Base-by-base conservation (phyloP, 345 rosid genomes). In the Mangifera indica region DNA sequence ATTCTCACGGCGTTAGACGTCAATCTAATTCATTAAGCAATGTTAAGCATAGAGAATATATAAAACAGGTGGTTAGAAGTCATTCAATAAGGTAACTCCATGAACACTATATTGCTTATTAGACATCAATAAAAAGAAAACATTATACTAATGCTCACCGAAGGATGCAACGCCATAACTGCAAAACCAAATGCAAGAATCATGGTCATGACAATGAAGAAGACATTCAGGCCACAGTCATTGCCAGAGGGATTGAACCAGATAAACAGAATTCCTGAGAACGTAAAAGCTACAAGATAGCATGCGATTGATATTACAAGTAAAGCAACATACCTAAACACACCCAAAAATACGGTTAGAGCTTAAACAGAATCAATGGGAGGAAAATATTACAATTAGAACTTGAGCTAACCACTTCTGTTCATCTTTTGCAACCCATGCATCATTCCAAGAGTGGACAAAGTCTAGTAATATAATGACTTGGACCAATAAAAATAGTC, bases 181-280 rank as follows among this genome's bases (percentile, higher is more conserved):
- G 83, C 97, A 37, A 87, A 87, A 69, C 69, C 80, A 68, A 95
- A 87, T 66, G 96, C 93, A 59, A 95, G 89, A 78, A 91, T 74
- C 97, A 95, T 89, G 9, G 94, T 85, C 97, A 91, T 82, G 72
- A 88, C 88, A 32, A 95, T 81, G 85, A 95, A 95, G 91, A 92
- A 95, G 77, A 93, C 80, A 69, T 95, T 95, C 51, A 95, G 92
- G 67, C 97, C 93, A 22, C 99, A 95, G 69, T 91, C 94, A 42
- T 92, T 77, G 56, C 99, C 94, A n/a, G 98, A 88, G 54, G 99
- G 99, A 80, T 92, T 86, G 79, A 95, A 95, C 99, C 99, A 92
- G n/a, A 92, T 86, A 83, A 95, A 92, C 78, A 95, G 48, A 58
- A 93, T 58, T 67, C 96, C 99, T 62, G 97, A 89, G 79, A 92